Conservation (phyloP, 495 filamentous ascomycete species). For the Tuber melanosporum region DNA sequence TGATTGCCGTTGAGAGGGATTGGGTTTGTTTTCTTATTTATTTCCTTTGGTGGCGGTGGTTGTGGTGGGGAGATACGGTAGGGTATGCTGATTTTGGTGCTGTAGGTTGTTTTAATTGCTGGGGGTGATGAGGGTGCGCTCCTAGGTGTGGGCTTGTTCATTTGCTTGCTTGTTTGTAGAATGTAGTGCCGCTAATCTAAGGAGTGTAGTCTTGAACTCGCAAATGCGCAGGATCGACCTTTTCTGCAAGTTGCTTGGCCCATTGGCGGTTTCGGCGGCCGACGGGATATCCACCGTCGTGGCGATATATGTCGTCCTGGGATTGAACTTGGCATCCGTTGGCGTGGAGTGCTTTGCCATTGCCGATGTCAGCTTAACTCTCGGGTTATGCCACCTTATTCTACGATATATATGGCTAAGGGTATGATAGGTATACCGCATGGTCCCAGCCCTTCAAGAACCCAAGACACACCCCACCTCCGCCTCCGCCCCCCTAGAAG, state of each 20-base stretch:
- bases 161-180: constrained; percentile 9
- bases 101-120: background rate
- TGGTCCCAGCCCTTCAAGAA: constrained; percentile 44
- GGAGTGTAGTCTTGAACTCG: constrained; percentile 48
- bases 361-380: background rate
- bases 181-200: background rate
- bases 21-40: constrained; percentile 47
- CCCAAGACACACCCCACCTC: constrained; percentile 23
- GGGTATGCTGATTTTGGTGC: background rate
- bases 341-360: constrained; percentile 51
- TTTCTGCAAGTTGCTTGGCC: constrained; percentile 61
- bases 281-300: constrained; percentile 8
- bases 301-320: constrained; percentile 40
- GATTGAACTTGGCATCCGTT: constrained; percentile 43
- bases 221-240: constrained; percentile 66
- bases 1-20: constrained; percentile 58
- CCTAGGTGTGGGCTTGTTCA: background rate
- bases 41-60: background rate
- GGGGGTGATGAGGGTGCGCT: background rate
- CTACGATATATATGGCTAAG: background rate
- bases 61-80: background rate
- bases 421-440: constrained; percentile 42
- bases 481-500: constrained; percentile 40
- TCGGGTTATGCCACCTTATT: background rate
- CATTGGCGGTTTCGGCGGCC: constrained; percentile 50